Evolutionary conservation across 352 stramenopile genomes (phyloP), one percentile per base, ranked within the genome.

Genomic region (Phytopythium boreale): DNA sequence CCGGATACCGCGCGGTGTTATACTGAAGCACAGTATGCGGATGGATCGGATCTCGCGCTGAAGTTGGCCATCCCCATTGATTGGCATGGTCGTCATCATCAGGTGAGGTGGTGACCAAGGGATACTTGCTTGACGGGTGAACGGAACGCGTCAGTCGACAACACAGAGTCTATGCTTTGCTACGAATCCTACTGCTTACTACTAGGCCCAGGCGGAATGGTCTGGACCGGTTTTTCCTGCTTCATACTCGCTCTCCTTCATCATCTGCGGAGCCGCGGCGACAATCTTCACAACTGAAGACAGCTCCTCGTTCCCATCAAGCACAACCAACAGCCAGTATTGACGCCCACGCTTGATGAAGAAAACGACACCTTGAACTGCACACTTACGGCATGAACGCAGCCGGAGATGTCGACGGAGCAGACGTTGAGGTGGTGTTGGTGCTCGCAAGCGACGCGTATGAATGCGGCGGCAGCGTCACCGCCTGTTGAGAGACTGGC

Each of bases 121-220:
- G n/a, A n/a, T n/a, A n/a, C n/a, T n/a, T n/a, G n/a, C n/a, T n/a
- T n/a, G n/a, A n/a, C n/a, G n/a, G n/a, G n/a, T n/a, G n/a, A n/a
- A n/a, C n/a, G 37, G 37, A 15, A 44, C 8, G 8, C 37, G 12
- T 44, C 37, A 12, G 39, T 46, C 39, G 39, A 46, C 11, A 46
- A 50, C 44, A 50, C 14, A 15, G 44, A 50, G 44, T 50, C 44
- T 50, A 50, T 50, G 44, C 44, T 50, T 50, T 50, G 20, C 19
- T 27, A n/a, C 20, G 20, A 20, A 6, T 4, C 44, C n/a, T 27
- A 50, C 44, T 47, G 41, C 41, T 4, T 47, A 22, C 41, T 43
- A 43, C 12, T 17, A 43, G 36, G 4, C 10, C 36, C 36, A 17
- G 36, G 36, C 36, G 36, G 10, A 9, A 2, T 43, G 36, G 9